These are phyloP conservation scores for Penicillium digitatum DNA, from an alignment of 2,329 filamentous ascomycete species.

Conservation along the genomic window DNA sequence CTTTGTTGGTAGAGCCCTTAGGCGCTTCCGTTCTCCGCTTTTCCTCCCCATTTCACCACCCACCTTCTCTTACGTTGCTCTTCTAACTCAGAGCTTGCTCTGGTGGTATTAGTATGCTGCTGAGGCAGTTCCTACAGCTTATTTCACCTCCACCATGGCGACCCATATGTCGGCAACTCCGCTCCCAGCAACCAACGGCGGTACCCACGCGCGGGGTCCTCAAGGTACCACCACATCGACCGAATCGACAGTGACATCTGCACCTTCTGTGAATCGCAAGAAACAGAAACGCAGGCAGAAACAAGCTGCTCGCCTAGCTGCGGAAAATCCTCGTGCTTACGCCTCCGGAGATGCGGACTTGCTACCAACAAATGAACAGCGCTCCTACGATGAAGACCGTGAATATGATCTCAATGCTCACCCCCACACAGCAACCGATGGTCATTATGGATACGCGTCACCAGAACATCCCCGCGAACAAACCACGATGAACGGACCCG, in stretches of 20 bases:
- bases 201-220: slow-evolving; percentile 23
- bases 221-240: slow-evolving; percentile 16
- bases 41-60: slow-evolving; percentile 7
- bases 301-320: slow-evolving; percentile 66
- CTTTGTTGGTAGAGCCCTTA: slow-evolving; percentile 27
- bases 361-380: slow-evolving; percentile 27
- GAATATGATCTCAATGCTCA: slow-evolving; percentile 35
- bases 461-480: slow-evolving; percentile 16
- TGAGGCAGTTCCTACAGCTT: slow-evolving; percentile 24
- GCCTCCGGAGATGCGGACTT: slow-evolving; percentile 26
- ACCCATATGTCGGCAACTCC: slow-evolving; percentile 25
- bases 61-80: slow-evolving; percentile 6
- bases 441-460: slow-evolving; percentile 52
- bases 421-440: slow-evolving; percentile 49
- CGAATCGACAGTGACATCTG: slow-evolving; percentile 10
- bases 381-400: slow-evolving; percentile 30
- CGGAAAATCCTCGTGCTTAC: slow-evolving; percentile 44
- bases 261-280: slow-evolving; percentile 69
- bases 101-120: slow-evolving; percentile 14
- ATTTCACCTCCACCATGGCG: slow-evolving; percentile 28
- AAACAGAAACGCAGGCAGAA: slow-evolving; percentile 93
- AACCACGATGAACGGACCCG: slow-evolving; percentile 19
- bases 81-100: slow-evolving; percentile 2
- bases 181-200: slow-evolving; percentile 31
- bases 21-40: slow-evolving; percentile 24